phyloP scores from a whole-genome alignment of 176 grass and related monocot species.

The Themeda triandra region DNA sequence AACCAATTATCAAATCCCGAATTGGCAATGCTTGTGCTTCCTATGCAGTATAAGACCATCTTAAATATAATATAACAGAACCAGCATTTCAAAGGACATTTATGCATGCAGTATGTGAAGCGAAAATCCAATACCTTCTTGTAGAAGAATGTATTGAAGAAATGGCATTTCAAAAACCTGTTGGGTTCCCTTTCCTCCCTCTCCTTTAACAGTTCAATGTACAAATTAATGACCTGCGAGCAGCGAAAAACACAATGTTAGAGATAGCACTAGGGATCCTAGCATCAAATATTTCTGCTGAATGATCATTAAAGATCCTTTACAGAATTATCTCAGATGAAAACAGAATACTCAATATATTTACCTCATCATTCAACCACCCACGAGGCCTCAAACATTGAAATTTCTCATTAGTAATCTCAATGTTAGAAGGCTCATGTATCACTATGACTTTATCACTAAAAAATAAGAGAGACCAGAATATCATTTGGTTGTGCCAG shows the following conservation, averaged over 20 bases:
- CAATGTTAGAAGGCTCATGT: slow-evolving; percentile 63
- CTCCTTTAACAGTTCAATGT: slow-evolving; percentile 80
- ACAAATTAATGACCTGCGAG: slow-evolving; percentile 80
- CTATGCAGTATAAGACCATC: too few species aligned
- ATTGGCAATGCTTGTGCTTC: background rate
- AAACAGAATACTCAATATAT: background rate
- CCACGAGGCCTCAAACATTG: slow-evolving; percentile 52
- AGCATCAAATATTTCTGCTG: background rate
- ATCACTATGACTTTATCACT: slow-evolving; percentile 48
- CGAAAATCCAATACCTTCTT: slow-evolving; percentile 52
- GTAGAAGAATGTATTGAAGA: slow-evolving; percentile 93
- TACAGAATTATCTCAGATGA: background rate
- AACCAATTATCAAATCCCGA: background rate
- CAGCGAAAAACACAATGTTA: background rate
- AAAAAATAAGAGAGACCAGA: slow-evolving; percentile 17
- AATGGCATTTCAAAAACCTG: slow-evolving; percentile 78
- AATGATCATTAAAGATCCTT: slow-evolving; percentile 11
- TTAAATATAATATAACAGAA: too few species aligned
- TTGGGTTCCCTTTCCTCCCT: slow-evolving; percentile 61
- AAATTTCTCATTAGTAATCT: too few species aligned
- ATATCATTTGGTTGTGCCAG: slow-evolving; percentile 1
- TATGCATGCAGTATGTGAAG: background rate
- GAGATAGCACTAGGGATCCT: background rate
- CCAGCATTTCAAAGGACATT: too few species aligned
- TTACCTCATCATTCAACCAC: slow-evolving; percentile 89